phyloP scores from a whole-genome alignment of 192 early-diverging fungal genomes.

The Linnemannia zychae region DNA sequence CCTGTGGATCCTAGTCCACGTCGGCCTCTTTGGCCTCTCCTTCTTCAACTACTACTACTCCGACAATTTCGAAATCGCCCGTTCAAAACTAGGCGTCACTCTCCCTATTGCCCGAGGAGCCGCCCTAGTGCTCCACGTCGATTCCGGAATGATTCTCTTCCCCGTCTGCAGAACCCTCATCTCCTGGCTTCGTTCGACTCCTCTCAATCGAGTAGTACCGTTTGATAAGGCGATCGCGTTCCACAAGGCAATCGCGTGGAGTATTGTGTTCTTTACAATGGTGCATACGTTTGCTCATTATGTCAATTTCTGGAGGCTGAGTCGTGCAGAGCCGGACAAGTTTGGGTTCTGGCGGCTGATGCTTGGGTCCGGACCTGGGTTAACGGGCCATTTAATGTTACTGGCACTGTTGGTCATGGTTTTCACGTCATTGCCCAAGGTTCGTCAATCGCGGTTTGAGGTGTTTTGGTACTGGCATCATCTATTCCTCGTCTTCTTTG shows the following conservation, averaged over 20 bases:
- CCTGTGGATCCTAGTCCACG: constrained; percentile 71
- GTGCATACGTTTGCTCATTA: constrained; percentile 75
- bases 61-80: constrained; percentile 67
- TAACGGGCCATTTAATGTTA: constrained; percentile 78
- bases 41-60: constrained; percentile 73
- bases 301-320: constrained; percentile 62
- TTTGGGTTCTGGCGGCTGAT: constrained; percentile 52
- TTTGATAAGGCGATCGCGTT: constrained; percentile 81
- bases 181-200: constrained; percentile 64
- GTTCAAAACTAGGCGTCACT: constrained; percentile 64
- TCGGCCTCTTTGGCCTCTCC: constrained; percentile 67
- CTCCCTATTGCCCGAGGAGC: constrained; percentile 69
- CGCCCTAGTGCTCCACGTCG: constrained; percentile 78
- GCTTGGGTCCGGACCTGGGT: constrained; percentile 63
- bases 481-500: constrained; percentile 75
- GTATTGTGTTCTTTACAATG: constrained; percentile 70
- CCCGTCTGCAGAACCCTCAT: constrained; percentile 86
- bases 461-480: constrained; percentile 86
- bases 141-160: constrained; percentile 79
- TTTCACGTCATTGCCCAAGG: constrained; percentile 63
- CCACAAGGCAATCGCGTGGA: constrained; percentile 78
- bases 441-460: constrained; percentile 75
- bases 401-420: constrained; percentile 72
- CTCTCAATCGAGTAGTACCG: constrained; percentile 69
- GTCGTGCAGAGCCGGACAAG: constrained; percentile 15